A percentile compares a stretch with the other conserved stretches of the same genome.
phyloP scores from a whole-genome alignment of 2,329 filamentous ascomycete species.

The Colletotrichum tanaceti region DNA sequence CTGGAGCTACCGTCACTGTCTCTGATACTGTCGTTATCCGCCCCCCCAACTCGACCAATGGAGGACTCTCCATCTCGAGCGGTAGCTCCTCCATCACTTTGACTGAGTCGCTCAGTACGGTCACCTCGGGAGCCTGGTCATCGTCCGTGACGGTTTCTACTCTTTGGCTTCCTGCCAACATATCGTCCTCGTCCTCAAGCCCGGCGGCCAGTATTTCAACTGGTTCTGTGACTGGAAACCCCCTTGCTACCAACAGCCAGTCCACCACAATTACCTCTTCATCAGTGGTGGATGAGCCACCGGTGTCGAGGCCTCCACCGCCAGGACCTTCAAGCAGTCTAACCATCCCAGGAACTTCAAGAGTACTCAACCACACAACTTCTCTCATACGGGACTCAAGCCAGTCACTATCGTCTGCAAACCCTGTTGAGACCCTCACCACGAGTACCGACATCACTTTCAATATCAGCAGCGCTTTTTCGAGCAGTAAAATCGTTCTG shows the following conservation, averaged over 20 bases:
- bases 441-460: conserved; percentile 1
- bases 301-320: background rate
- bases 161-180: conserved; percentile 9
- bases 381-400: background rate
- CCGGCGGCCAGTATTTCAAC: background rate
- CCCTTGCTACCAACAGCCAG: background rate
- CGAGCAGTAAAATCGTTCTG: background rate
- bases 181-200: background rate
- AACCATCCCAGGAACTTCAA: background rate
- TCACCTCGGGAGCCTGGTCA: background rate
- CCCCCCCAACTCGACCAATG: background rate
- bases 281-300: background rate
- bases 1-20: background rate
- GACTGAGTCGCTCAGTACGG: background rate
- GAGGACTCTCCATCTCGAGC: background rate
- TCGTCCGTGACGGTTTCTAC: background rate
- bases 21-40: conserved; percentile 8
- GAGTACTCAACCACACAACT: background rate
- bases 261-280: background rate
- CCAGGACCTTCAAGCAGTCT: background rate
- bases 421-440: background rate
- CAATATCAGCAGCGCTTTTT: background rate
- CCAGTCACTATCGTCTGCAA: background rate
- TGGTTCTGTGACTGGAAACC: background rate
- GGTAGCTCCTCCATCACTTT: background rate